phyloP scores from a whole-genome alignment of 2,329 filamentous ascomycete genomes.

The Venturia asperata region DNA sequence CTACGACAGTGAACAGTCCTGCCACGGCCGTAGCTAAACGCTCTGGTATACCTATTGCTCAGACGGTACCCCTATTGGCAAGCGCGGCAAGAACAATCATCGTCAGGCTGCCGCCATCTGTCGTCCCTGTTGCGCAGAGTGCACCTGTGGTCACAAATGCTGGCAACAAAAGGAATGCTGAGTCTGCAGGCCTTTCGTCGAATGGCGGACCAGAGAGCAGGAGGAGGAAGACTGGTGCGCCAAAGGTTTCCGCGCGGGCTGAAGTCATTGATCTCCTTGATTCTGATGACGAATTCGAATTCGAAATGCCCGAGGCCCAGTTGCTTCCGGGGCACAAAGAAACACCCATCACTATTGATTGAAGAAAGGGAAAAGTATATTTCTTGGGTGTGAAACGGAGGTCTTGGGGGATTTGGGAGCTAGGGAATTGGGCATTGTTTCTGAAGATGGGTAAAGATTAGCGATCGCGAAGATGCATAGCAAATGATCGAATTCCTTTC shows the following conservation, averaged over 20 bases:
- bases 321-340: background rate
- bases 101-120: background rate
- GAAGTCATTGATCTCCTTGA: constrained; percentile 7
- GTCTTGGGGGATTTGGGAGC: background rate
- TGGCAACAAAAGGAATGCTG: constrained; percentile 3
- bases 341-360: background rate
- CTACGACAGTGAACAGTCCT: background rate
- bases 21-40: background rate
- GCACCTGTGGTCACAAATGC: background rate
- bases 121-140: background rate
- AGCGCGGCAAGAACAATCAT: background rate
- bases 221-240: background rate
- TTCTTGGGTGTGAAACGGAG: background rate
- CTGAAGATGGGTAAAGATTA: background rate
- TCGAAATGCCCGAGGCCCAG: background rate
- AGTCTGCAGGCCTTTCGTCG: background rate
- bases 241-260: background rate
- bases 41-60: background rate
- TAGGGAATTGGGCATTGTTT: background rate
- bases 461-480: too few relatives aligned
- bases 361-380: background rate
- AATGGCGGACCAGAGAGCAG: background rate
- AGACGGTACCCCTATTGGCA: background rate
- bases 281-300: background rate
- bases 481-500: too few relatives aligned